Base-by-base conservation (phyloP, 352 stramenopile species). In the Globisporangium camurandrum region DNA sequence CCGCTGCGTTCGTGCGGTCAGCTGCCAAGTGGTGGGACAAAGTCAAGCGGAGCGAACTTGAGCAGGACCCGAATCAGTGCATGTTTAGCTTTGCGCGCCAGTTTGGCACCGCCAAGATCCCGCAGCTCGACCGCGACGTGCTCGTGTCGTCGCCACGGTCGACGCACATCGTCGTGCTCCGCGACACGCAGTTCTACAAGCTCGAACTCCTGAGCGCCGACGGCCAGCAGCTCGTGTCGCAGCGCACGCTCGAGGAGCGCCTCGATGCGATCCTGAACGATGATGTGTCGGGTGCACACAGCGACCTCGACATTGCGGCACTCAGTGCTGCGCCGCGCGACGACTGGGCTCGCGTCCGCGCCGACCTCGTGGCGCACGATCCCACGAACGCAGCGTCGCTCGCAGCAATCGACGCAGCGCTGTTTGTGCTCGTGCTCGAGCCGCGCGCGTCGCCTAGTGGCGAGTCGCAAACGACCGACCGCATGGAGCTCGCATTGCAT, bases 341-440 rank as follows among this genome's bases (percentile, higher is more conserved):
- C 59, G 83, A 67, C 17, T 96, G 88, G 87, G 86, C 88, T 12
- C 59, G 83, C 26, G 66, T 88, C 16, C 84, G 88, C 42, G 69
- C 78, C 11, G 63, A 86, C 4, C 47, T 97, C 31, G 69, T 93
- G 23, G 56, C 62, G 14, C 63, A 86, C 39, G 60, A 93, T 50
- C 64, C 75, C 0, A 64, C 79, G 39, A 95, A 95, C 56, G 71
- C 59, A 27, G 67, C 83, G 33, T 86, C 81, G 46, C 66, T 95
- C 19, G 53, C 64, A 16, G 59, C 71, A 24, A 93, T 97, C 40
- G 89, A 97, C 62, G 92, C 88, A 28, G 90, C 86, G 22, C 69
- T 96, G 28, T 94, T 96, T 49, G 75, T 93, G 48, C 59, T 97
- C 9, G 81, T 93, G 28, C 67, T 97, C 26, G 86, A 97, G 34